These are phyloP conservation scores for Erysimum cheiri DNA, from an alignment of 441 rosid species.

Conservation along the genomic window DNA sequence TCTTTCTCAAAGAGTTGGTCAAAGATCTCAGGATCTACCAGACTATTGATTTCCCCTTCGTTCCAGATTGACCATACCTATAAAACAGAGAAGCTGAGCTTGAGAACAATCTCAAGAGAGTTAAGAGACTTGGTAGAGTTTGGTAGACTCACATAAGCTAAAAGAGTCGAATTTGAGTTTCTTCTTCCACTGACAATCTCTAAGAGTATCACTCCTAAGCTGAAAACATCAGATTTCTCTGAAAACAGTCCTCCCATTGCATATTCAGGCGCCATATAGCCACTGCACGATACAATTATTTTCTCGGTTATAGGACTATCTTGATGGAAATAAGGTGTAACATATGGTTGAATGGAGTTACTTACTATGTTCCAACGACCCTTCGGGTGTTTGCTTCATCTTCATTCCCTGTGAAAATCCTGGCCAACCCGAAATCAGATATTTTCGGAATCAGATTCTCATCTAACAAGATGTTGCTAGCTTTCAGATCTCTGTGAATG, in stretches of 20 bases:
- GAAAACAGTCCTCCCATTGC: constrained; percentile 51
- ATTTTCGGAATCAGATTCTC: constrained; percentile 64
- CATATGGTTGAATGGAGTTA: constrained; percentile 2
- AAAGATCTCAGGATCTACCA: constrained; percentile 47
- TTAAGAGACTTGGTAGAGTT: background rate
- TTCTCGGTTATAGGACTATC: constrained; percentile 1
- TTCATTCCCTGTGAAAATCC: constrained; percentile 59
- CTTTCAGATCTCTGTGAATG: constrained; percentile 71
- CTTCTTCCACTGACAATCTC: constrained; percentile 46
- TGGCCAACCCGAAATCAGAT: constrained; percentile 78
- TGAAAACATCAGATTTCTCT: constrained; percentile 50
- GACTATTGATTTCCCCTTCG: constrained; percentile 40
- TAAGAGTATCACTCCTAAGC: constrained; percentile 48
- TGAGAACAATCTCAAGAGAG: constrained; percentile 11
- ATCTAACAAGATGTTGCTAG: constrained; percentile 72
- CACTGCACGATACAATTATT: constrained; percentile 34
- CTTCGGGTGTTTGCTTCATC: constrained; percentile 58
- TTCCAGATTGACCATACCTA: constrained; percentile 70
- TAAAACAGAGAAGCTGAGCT: constrained; percentile 5
- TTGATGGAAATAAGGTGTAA: background rate
- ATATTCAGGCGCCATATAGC: constrained; percentile 53
- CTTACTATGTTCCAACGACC: constrained; percentile 62
- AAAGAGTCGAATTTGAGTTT: constrained; percentile 33
- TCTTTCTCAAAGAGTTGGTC: constrained; percentile 38
- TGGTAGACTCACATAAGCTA: constrained; percentile 38